Evolutionary conservation across 2,329 filamentous ascomycete species (phyloP).

Genomic region (Calonectria pteridis): DNA sequence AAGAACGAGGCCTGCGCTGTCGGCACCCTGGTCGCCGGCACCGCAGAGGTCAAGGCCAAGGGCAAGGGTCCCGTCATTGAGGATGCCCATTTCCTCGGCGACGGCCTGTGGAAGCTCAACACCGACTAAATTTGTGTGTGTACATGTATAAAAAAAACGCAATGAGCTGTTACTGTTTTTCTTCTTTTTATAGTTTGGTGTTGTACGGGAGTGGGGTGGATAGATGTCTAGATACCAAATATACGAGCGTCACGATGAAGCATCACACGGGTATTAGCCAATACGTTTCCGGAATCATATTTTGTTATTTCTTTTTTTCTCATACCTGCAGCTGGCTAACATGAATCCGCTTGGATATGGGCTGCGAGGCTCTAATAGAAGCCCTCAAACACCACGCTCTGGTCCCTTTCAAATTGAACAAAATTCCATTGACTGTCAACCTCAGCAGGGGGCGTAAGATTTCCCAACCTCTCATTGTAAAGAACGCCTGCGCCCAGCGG

Average conservation of each 20-base stretch:
- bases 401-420: not conserved
- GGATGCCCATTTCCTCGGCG: constrained; percentile 92
- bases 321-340: not conserved
- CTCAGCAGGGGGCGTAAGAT: too few relatives aligned
- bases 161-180: not conserved
- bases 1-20: constrained; percentile 93
- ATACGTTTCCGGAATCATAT: not conserved
- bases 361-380: not conserved
- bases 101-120: constrained; percentile 87
- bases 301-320: not conserved
- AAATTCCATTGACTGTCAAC: too few relatives aligned
- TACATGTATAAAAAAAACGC: not conserved
- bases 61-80: constrained; percentile 96
- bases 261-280: not conserved
- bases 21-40: constrained; percentile 85
- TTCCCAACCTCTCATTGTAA: too few relatives aligned
- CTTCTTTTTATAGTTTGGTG: not conserved
- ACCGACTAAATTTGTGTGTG: constrained; percentile 56
- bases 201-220: not conserved
- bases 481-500: too few relatives aligned
- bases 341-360: not conserved
- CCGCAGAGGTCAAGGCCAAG: constrained; percentile 92
- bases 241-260: constrained; percentile 15
- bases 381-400: not conserved
- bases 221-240: constrained; percentile 27